Evolutionary conservation across 805 yeast genomes (phyloP), one percentile per base, ranked within the genome.

Genomic region (Saturnispora gosingensis): DNA sequence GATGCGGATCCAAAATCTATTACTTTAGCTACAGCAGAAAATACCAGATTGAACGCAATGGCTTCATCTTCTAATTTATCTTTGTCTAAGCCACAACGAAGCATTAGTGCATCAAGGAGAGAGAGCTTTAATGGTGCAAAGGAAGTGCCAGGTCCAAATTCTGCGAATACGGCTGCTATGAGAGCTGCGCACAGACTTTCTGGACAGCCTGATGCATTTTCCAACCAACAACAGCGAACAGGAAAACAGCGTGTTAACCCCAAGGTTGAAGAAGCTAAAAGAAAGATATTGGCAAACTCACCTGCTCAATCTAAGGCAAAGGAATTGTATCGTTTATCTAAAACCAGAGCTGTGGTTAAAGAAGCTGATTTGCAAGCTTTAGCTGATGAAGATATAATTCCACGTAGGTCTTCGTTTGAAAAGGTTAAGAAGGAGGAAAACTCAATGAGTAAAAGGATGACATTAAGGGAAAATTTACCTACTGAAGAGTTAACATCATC

Each of bases 11-110:
- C 75, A 53, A 88, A 86, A 0, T 83, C 83, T 58, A 61, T 83
- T 43, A 81, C 87, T 0, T 66, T 83, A 50, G 75, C 90, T 1
- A 85, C 93, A 0, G 90, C 90, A 1, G 89, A 85, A 61, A 85
- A 85, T 63, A 85, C 93, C 0, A 73, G 89, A 53, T 62, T 83
- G 52, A 85, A 85, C 66, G 84, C 91, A 1, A 63, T 80, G 61
- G 73, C 81, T 6, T 61, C 69, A n/a, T 68, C 67, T 7, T 36
- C 48, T 10, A 44, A n/a, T 22, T 28, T 44, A 9, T 30, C 25
- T 1, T 20, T 44, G 36, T n/a, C 46, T n/a, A 25, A 30, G n/a
- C 30, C 24, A 22, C 28, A 32, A 6, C 9, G n/a, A 30, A 47
- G 28, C 24, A 28, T 15, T 8, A 30, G 13, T 30, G 22, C 49